Evolutionary conservation across 139 green algal genomes (phyloP).

Genomic region (Haematococcus lacustris): DNA sequence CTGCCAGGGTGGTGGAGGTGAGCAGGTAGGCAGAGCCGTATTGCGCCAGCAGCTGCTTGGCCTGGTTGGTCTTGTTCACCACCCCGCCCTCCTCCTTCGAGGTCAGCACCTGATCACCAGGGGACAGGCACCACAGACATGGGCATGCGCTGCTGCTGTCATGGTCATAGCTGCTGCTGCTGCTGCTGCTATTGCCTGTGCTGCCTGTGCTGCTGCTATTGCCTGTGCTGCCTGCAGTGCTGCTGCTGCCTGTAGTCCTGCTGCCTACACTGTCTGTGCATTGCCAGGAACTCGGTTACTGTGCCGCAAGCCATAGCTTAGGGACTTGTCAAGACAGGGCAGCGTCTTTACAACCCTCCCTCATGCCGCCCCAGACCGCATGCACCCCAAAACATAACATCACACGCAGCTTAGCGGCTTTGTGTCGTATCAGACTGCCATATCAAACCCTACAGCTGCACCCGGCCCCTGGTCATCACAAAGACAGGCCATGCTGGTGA

Average conservation of each 20-base stretch:
- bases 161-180: neutral
- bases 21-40: slow-evolving; percentile 95
- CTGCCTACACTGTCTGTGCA: neutral
- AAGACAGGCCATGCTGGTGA: no score
- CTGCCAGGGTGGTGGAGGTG: slow-evolving; percentile 92
- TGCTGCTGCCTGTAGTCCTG: neutral
- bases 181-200: neutral
- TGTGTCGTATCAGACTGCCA: no score
- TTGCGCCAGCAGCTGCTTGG: slow-evolving; percentile 84
- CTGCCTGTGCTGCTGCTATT: neutral
- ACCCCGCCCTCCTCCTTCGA: slow-evolving; percentile 40
- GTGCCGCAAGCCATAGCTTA: no score
- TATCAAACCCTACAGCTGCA: no score
- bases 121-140: neutral
- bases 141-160: neutral
- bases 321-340: no score
- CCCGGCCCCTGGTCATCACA: no score
- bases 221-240: neutral
- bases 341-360: no score
- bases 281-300: no score
- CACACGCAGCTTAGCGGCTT: no score
- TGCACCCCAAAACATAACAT: no score
- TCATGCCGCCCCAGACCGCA: no score
- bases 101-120: slow-evolving; percentile 46
- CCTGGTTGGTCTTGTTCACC: slow-evolving; percentile 49